Base-by-base conservation (phyloP, 257 asterid genomes). In the Striga asiatica region DNA sequence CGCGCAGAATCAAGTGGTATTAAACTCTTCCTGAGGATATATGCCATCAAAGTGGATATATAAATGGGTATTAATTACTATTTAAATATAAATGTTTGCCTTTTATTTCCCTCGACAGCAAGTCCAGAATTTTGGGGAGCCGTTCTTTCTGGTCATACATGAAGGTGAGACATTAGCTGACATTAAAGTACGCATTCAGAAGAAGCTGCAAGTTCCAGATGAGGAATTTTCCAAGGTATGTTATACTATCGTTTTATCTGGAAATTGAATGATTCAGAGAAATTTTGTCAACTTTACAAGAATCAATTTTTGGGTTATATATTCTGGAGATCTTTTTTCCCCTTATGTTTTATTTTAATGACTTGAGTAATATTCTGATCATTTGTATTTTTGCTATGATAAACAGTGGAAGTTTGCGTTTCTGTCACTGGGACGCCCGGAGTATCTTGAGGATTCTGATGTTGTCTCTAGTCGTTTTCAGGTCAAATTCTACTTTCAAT, bases 1-100 rank as follows among this genome's bases (percentile, higher is more conserved):
- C 54, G 74, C 88, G 5, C 97, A 88, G 77, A 88, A 82, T 71
- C 97, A 82, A 82, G 66, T 76, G 95, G 95, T 82, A 80, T 47
- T 69, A 29, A 41, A 64, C 35, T n/a, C 37, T 59, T 56, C 10
- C 6, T 73, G 16, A 59, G 39, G 50, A 41, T 46, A 18, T 55
- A 24, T 34, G 54, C 45, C 31, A 56, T 18, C 35, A n/a, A 59
- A 21, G 12, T 46, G 16, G 24, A 45, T 45, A 11, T 24, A 2
- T 6, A 14, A n/a, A n/a, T 10, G 32, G 31, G 34, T 58, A 24
- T 46, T 41, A 50, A 16, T 47, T 45, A 16, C 23, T 43, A 32
- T 50, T n/a, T 20, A n/a, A 29, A n/a, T n/a, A n/a, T n/a, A n/a
- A 25, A 8, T 24, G 42, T 35, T 66, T 55, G 29, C 17, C n/a